Base-by-base conservation (phyloP, 176 grass and related monocot species). In the Pharus latifolius region DNA sequence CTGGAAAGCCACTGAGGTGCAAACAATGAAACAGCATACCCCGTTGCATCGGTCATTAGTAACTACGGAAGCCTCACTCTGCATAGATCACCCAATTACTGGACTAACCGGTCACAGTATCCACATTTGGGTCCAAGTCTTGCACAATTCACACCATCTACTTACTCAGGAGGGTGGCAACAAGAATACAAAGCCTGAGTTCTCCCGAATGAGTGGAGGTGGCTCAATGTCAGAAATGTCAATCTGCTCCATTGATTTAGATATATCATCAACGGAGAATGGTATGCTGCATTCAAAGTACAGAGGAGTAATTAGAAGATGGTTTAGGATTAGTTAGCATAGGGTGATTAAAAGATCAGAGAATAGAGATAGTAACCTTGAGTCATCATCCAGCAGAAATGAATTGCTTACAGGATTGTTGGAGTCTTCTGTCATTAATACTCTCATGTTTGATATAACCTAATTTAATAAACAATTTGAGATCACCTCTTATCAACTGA, bases 381-480 rank as follows among this genome's bases (percentile, higher is more conserved):
- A 98, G 74, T 98, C 95, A 65, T 94, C 95, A 61, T 98, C 95
- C 75, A 98, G 54, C 60, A 98, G 83, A 73, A 98, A 98, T 43
- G 95, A 98, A 86, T 90, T 98, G 95, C 90, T 91, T 33, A 84
- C 90, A 78, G 87, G 84, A 83, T 78, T 98, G 73, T 98, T 98
- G 17, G 95, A 91, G 82, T 94, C 95, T 88, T 98, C 95, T 59
- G 87, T 85, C 89, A 98, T 98, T 67, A 98, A 44, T 37, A 98
- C 87, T 78, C 89, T 93, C 95, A 98, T 98, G 79, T 94, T 88
- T 72, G 95, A 79, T 85, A 98, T 98, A 54, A 98, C 87, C 95
- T 98, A 79, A 68, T 48, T 50, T 8, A 20, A 50, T 17, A 56
- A 69, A 72, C 34, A 31, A 63, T 55, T n/a, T 10, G 17, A 55